These are phyloP conservation scores for Cyclotella cryptica DNA, from an alignment of 108 stramenopile genomes.

Conservation along the genomic window DNA sequence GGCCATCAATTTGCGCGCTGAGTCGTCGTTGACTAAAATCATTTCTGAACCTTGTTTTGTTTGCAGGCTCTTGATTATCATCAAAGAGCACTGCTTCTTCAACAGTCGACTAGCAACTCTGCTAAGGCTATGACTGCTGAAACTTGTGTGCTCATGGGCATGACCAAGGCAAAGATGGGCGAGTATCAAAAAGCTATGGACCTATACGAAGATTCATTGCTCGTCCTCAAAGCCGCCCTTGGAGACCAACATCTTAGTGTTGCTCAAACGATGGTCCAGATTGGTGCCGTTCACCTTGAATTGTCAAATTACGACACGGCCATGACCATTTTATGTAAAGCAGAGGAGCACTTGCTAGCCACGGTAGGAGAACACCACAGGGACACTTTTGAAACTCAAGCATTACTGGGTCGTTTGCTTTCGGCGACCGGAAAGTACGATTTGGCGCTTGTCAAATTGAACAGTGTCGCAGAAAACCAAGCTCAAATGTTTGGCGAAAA, in stretches of 20 bases:
- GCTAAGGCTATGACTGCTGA: constrained; percentile 70
- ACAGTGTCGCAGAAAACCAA: constrained; percentile 58
- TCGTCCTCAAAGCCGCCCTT: constrained; percentile 48
- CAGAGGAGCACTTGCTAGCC: constrained; percentile 57
- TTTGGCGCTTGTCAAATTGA: constrained; percentile 54
- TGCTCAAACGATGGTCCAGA: constrained; percentile 66
- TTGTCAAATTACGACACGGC: constrained; percentile 62
- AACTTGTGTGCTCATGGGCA: constrained; percentile 69
- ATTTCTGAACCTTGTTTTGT: constrained; percentile 14
- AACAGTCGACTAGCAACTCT: constrained; percentile 61
- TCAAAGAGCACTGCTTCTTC: constrained; percentile 63
- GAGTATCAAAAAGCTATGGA: constrained; percentile 59
- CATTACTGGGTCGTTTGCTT: constrained; percentile 64
- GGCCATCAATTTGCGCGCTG: neutral
- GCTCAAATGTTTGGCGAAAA: constrained; percentile 59
- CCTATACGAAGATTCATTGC: constrained; percentile 67
- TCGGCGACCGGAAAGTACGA: constrained; percentile 59
- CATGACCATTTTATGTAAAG: constrained; percentile 58
- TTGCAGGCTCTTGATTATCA: constrained; percentile 79
- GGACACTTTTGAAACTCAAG: constrained; percentile 67
- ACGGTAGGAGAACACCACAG: constrained; percentile 61
- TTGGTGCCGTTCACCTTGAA: constrained; percentile 64
- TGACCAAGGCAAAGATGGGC: constrained; percentile 63
- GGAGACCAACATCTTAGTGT: constrained; percentile 70
- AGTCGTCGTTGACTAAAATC: neutral